phyloP scores from a whole-genome alignment of 2,329 filamentous ascomycete species.

The Aspergillus eucalypticola region DNA sequence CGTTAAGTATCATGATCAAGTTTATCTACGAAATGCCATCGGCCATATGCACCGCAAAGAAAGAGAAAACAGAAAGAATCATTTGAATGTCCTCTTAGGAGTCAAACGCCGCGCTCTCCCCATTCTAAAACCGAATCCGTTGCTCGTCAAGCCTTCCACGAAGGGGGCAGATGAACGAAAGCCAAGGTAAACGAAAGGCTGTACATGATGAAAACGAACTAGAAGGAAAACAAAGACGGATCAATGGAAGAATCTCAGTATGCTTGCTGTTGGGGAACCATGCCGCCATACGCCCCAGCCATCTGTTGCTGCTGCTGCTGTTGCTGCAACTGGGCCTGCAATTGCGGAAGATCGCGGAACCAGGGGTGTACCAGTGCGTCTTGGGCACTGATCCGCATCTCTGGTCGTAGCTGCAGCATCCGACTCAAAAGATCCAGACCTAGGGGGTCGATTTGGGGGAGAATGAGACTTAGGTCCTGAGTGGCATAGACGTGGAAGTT shows the following conservation, averaged over 20 bases:
- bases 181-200: neutral
- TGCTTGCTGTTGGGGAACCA: conserved; percentile 39
- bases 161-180: neutral
- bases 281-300: conserved; percentile 41
- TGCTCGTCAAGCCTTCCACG: conserved; percentile 28
- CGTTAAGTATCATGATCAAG: neutral
- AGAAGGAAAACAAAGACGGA: neutral
- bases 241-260: conserved; percentile 25
- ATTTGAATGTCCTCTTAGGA: conserved; percentile 8
- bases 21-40: neutral
- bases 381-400: conserved; percentile 83
- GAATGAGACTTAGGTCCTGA: conserved; percentile 80
- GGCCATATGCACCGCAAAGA: neutral
- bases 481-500: conserved; percentile 94
- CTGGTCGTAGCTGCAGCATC: conserved; percentile 90
- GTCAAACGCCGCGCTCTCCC: conserved; percentile 26
- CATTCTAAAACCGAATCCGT: conserved; percentile 29
- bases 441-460: conserved; percentile 84
- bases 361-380: conserved; percentile 88
- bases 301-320: conserved; percentile 42
- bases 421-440: conserved; percentile 84
- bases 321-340: conserved; percentile 52
- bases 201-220: neutral
- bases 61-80: conserved; percentile 5
- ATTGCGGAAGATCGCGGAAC: conserved; percentile 70